Conservation (phyloP, 352 stramenopile genomes). For the Peronosclerospora sorghi region DNA sequence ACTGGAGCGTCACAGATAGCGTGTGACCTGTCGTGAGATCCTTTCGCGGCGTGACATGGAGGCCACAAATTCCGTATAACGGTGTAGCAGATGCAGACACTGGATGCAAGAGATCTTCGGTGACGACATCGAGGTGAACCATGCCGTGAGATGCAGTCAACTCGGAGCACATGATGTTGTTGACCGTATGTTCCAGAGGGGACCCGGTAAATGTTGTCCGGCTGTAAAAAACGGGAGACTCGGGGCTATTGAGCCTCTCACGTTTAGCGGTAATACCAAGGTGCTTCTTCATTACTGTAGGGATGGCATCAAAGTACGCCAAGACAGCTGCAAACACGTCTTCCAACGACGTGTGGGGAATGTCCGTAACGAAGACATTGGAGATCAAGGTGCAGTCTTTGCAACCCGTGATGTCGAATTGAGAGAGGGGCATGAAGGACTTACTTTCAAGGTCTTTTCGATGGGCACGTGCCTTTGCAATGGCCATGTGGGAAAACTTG, state of each 20-base stretch:
- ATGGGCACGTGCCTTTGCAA: constrained; percentile 9
- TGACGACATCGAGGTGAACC: constrained; percentile 5
- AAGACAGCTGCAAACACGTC: constrained; percentile 8
- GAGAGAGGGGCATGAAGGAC: constrained; percentile 15
- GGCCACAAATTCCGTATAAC: constrained; percentile 11
- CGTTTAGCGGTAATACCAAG: constrained; percentile 5
- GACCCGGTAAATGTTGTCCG: background rate
- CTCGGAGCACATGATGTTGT: constrained; percentile 6
- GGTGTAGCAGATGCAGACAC: background rate
- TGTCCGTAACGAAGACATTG: constrained; percentile 26
- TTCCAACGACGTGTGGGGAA: constrained; percentile 17
- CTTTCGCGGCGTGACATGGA: constrained; percentile 18
- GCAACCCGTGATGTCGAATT: constrained; percentile 21
- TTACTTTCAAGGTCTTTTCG: background rate
- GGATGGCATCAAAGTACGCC: constrained; percentile 6
- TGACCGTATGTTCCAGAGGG: background rate
- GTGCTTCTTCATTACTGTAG: constrained; percentile 9
- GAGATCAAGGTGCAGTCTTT: constrained; percentile 21
- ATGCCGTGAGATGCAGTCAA: constrained; percentile 4
- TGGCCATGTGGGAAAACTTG: constrained; percentile 12
- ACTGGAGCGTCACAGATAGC: constrained; percentile 15
- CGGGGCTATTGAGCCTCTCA: constrained; percentile 4
- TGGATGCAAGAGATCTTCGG: constrained; percentile 4
- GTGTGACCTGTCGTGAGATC: constrained; percentile 9
- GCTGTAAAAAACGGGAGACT: background rate